Percentiles rank a stretch among this genome's conserved stretches.
These are phyloP conservation scores for Clonostachys solani DNA, from an alignment of 2,329 filamentous ascomycete species.

Conservation along the genomic window DNA sequence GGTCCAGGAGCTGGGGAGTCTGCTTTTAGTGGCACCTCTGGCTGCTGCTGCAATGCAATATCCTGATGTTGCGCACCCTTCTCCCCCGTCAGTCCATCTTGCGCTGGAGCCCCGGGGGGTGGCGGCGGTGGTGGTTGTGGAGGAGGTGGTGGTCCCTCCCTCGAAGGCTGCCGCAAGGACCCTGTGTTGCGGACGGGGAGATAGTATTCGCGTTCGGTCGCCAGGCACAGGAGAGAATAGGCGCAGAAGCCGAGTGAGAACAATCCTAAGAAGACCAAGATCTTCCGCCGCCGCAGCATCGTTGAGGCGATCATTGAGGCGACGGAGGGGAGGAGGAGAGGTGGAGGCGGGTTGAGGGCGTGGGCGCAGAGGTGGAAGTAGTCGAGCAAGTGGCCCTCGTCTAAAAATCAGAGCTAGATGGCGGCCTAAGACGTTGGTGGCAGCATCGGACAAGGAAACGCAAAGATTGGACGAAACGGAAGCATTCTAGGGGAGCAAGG, in stretches of 20 bases:
- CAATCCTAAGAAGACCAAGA: conserved; percentile 23
- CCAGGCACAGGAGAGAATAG: conserved; percentile 17
- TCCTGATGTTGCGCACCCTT: not conserved
- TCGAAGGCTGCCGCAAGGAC: not conserved
- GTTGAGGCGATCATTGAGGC: conserved; percentile 1
- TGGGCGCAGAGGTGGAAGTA: not conserved
- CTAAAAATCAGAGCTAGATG: no score
- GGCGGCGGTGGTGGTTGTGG: not conserved
- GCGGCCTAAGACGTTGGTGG: no score
- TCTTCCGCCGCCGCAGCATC: conserved; percentile 32
- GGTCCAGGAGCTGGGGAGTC: no score
- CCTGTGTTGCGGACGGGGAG: not conserved
- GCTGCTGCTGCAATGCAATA: conserved; percentile 8
- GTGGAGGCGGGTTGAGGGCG: not conserved
- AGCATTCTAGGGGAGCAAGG: no score
- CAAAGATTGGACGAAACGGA: no score
- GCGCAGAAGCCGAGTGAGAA: conserved; percentile 31
- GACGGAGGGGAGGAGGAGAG: not conserved
- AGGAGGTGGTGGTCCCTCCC: not conserved
- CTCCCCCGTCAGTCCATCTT: not conserved
- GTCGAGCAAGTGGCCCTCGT: not conserved
- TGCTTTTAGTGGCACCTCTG: not conserved
- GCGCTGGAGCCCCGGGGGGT: not conserved
- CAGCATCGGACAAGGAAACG: no score
- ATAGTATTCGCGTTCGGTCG: conserved; percentile 1